These are phyloP conservation scores for Suillus occidentalis DNA, from an alignment of 768 basidiomycete species.

Conservation along the genomic window DNA sequence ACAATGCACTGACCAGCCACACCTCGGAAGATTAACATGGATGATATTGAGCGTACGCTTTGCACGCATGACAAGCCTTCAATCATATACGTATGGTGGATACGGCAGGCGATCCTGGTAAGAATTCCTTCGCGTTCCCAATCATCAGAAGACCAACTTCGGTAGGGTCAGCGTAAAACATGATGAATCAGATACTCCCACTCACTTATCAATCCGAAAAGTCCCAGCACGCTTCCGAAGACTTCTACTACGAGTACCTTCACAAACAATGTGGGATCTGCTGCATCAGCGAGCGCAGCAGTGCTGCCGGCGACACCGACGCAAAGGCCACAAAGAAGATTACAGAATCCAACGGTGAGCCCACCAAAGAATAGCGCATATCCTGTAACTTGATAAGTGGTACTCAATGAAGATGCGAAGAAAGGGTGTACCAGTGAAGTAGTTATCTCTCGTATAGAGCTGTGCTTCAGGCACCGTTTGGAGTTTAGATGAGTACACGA, in stretches of 20 bases:
- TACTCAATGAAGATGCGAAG: neutral
- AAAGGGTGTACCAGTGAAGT: slow-evolving; percentile 73
- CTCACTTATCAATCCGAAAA: slow-evolving; percentile 92
- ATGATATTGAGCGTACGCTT: neutral
- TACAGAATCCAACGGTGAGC: slow-evolving; percentile 90
- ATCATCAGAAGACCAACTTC: slow-evolving; percentile 83
- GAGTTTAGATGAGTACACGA: slow-evolving; percentile 90
- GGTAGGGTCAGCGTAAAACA: slow-evolving; percentile 7
- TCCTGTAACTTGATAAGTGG: slow-evolving; percentile 42
- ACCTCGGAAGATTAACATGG: neutral
- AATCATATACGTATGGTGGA: neutral
- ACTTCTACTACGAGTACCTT: slow-evolving; percentile 97
- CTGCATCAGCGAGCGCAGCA: slow-evolving; percentile 92
- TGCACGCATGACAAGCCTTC: neutral
- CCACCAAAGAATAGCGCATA: slow-evolving; percentile 98
- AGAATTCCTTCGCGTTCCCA: slow-evolving; percentile 61
- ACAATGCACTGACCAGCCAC: neutral
- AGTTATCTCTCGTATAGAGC: slow-evolving; percentile 84
- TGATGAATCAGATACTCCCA: slow-evolving; percentile 13
- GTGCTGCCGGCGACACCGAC: slow-evolving; percentile 96
- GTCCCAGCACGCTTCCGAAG: slow-evolving; percentile 85
- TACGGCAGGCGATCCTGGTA: slow-evolving; percentile 31
- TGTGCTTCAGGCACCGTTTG: slow-evolving; percentile 54
- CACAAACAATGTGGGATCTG: slow-evolving; percentile 92
- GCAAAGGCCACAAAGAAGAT: slow-evolving; percentile 90